Base-by-base conservation (phyloP, 257 asterid genomes). In the Ilex asprella region DNA sequence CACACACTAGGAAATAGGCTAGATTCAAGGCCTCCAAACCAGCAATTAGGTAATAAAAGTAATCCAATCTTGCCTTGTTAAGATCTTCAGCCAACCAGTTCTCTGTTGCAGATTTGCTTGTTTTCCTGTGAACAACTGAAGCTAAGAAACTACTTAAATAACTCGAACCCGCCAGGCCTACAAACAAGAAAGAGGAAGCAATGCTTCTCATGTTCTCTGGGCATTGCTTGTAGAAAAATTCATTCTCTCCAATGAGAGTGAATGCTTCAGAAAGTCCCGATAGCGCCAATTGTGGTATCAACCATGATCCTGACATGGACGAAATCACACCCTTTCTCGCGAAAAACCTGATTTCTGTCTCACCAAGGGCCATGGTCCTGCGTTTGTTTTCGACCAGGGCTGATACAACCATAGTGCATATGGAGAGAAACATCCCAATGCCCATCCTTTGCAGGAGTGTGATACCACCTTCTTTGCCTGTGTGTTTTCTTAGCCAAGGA, bases 31-130 rank as follows among this genome's bases (percentile, higher is more conserved):
- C 31, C 63, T 71, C 69, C 30, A 76, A 11, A 39, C 16, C 77
- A 55, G 72, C 81, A 7, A 71, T 29, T 15, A 64, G 2, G 61
- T 71, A 67, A 49, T 50, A 76, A 64, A 71, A 76, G 61, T 50
- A 56, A 59, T 71, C 67, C 53, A 71, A 64, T 46, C 56, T 71
- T 15, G 66, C 80, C 57, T 59, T 67, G 66, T 75, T 71, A 30
- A 75, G 76, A 71, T 75, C 81, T 50, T 76, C 72, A 31, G 75
- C 65, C 53, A 76, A 58, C 81, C 81, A 76, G 29, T 52, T 63
- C 55, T 29, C 64, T 2, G 30, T 2, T 61, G 31, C 30, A 6
- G 59, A 44, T 6, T 16, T 52, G 5, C 10, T 57, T 5, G 81
- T 67, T 7, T 64, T 64, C 63, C 43, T 52, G 16, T 67, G 68